Conservation (phyloP, 2,329 filamentous ascomycete species). For the Mycogone perniciosa region DNA sequence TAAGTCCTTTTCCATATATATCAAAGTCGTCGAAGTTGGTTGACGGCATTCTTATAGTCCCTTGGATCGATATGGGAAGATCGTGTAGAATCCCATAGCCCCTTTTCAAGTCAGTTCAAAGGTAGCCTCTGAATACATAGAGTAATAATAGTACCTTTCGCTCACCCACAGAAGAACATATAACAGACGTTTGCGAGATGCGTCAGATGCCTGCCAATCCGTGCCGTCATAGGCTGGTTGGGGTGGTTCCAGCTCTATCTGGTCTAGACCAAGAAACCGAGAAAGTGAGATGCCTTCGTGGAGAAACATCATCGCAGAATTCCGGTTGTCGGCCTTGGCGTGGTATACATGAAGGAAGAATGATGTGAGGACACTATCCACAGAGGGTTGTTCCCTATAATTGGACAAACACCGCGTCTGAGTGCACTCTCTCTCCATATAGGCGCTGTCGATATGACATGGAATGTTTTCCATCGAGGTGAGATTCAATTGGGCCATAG, state of each 20-base stretch:
- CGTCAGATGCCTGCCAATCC: neutral
- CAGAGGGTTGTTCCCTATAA: constrained; percentile 7
- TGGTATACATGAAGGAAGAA: constrained; percentile 12
- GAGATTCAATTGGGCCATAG: constrained; percentile 9
- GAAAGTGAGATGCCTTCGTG: constrained; percentile 10
- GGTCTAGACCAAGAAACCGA: constrained; percentile 5
- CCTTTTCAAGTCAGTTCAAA: neutral
- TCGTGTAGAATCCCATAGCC: constrained; percentile 9
- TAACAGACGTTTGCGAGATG: constrained; percentile 1
- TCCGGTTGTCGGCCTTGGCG: constrained; percentile 8
- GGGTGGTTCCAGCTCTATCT: neutral
- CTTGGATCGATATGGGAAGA: constrained; percentile 6
- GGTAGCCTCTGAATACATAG: neutral
- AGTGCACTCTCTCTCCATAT: constrained; percentile 8
- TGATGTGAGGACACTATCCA: constrained; percentile 6
- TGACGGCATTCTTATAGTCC: constrained; percentile 1
- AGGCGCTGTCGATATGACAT: constrained; percentile 2
- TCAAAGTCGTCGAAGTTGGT: constrained; percentile 4
- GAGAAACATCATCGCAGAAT: constrained; percentile 7
- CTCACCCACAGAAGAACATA: constrained; percentile 11
- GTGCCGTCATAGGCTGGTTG: neutral
- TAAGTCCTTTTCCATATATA: constrained; percentile 7
- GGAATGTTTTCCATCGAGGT: neutral
- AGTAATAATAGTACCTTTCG: constrained; percentile 4
- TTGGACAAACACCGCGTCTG: constrained; percentile 1